Percentiles rank a stretch among this genome's conserved stretches.
Evolutionary conservation across 2,329 filamentous ascomycete species (phyloP).

Genomic region (Didymosphaeria variabile): DNA sequence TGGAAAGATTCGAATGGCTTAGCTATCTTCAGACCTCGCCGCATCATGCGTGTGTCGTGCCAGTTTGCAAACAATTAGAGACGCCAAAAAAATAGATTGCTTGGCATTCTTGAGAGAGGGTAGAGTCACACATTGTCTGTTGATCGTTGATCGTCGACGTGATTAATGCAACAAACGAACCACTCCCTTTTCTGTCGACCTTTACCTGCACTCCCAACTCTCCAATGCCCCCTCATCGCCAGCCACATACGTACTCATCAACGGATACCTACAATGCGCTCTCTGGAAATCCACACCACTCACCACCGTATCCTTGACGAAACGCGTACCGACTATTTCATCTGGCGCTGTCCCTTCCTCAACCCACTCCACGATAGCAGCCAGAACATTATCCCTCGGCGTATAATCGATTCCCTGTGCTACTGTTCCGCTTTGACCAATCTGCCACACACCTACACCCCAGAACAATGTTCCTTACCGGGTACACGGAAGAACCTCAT

Average conservation of each 20-base stretch:
- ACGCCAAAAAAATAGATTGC: too few relatives aligned
- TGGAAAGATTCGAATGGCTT: too few relatives aligned
- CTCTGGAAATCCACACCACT: constrained; percentile 26
- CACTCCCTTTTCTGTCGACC: neutral
- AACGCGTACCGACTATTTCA: constrained; percentile 26
- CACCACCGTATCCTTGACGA: constrained; percentile 19
- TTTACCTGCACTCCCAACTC: constrained; percentile 25
- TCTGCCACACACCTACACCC: constrained; percentile 56
- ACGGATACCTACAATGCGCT: constrained; percentile 35
- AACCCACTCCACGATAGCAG: constrained; percentile 30
- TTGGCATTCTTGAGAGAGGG: too few relatives aligned
- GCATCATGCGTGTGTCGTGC: too few relatives aligned
- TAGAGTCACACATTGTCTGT: too few relatives aligned
- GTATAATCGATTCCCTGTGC: constrained; percentile 29
- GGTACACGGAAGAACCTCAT: constrained; percentile 61
- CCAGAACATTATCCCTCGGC: constrained; percentile 34
- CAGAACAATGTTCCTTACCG: constrained; percentile 62
- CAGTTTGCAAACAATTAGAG: too few relatives aligned
- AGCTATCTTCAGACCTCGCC: too few relatives aligned
- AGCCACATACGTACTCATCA: constrained; percentile 25
- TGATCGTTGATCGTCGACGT: too few relatives aligned
- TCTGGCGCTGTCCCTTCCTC: constrained; percentile 28
- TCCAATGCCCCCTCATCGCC: constrained; percentile 26
- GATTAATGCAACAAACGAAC: too few relatives aligned
- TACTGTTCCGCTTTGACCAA: constrained; percentile 37